A percentile compares a stretch with the other conserved stretches of the same genome.
Conservation (phyloP, 345 rosid species). For the Boechera divaricarpa region DNA sequence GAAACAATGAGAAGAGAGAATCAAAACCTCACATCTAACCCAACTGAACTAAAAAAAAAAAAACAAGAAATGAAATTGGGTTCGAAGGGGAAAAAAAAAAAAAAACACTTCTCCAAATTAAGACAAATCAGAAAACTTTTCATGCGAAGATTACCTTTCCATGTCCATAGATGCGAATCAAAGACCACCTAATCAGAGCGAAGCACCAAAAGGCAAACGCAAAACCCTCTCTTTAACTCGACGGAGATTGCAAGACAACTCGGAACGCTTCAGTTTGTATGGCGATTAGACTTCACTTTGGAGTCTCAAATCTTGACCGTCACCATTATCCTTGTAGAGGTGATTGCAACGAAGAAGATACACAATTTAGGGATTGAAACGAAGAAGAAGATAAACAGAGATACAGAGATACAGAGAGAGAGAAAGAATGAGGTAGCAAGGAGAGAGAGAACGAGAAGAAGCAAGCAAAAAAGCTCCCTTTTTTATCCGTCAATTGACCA, state of each 20-base stretch:
- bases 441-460: conserved; percentile 37
- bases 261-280: not conserved
- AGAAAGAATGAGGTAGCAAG: not conserved
- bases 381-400: not conserved
- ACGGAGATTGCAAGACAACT: conserved; percentile 36
- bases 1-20: conserved; percentile 12
- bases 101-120: not conserved
- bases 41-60: not conserved
- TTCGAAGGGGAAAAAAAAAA: not conserved
- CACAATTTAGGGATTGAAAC: conserved; percentile 29
- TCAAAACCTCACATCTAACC: conserved; percentile 19
- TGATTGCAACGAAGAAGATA: conserved; percentile 13
- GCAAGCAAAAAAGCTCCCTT: conserved; percentile 24
- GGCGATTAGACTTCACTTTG: conserved; percentile 11
- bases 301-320: conserved; percentile 4
- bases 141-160: conserved; percentile 53
- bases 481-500: conserved; percentile 40
- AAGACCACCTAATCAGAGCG: conserved; percentile 46
- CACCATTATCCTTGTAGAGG: conserved; percentile 3
- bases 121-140: not conserved
- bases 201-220: conserved; percentile 3
- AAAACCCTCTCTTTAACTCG: not conserved
- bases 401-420: conserved; percentile 5
- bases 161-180: conserved; percentile 49
- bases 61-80: not conserved